Evolutionary conservation across 495 filamentous ascomycete genomes (phyloP).

Genomic region (Talaromyces stipitatus): DNA sequence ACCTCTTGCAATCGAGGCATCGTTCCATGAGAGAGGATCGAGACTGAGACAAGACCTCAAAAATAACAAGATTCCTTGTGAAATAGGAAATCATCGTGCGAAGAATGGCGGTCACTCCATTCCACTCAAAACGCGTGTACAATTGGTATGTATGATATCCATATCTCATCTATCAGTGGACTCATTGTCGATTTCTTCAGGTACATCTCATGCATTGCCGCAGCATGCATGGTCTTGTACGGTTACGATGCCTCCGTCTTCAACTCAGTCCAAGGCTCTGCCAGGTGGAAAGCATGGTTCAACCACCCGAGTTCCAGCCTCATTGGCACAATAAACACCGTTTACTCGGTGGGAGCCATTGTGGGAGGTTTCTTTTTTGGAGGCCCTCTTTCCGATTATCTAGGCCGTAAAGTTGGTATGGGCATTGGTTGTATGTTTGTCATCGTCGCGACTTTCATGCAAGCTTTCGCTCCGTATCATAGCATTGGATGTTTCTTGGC

Average conservation of each 20-base stretch:
- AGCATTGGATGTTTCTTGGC: conserved; percentile 53
- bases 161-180: not conserved
- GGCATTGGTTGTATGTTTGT: conserved; percentile 47
- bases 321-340: conserved; percentile 53
- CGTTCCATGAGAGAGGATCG: not conserved
- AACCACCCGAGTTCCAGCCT: conserved; percentile 40
- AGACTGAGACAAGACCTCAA: not conserved
- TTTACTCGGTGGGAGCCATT: conserved; percentile 57
- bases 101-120: not conserved
- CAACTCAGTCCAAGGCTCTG: conserved; percentile 53
- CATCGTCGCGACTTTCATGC: conserved; percentile 55
- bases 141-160: conserved; percentile 19
- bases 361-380: conserved; percentile 55
- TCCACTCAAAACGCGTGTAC: conserved; percentile 17
- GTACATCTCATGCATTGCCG: conserved; percentile 55
- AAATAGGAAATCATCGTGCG: not conserved
- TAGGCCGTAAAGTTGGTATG: conserved; percentile 54
- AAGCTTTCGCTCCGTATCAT: conserved; percentile 47
- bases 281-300: conserved; percentile 54
- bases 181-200: conserved; percentile 17
- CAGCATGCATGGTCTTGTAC: conserved; percentile 60
- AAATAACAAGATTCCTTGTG: not conserved
- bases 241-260: conserved; percentile 61
- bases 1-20: not conserved
- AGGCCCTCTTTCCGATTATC: conserved; percentile 47